These are phyloP conservation scores for Xylaria venustula DNA, from an alignment of 495 filamentous ascomycete species.

Conservation along the genomic window DNA sequence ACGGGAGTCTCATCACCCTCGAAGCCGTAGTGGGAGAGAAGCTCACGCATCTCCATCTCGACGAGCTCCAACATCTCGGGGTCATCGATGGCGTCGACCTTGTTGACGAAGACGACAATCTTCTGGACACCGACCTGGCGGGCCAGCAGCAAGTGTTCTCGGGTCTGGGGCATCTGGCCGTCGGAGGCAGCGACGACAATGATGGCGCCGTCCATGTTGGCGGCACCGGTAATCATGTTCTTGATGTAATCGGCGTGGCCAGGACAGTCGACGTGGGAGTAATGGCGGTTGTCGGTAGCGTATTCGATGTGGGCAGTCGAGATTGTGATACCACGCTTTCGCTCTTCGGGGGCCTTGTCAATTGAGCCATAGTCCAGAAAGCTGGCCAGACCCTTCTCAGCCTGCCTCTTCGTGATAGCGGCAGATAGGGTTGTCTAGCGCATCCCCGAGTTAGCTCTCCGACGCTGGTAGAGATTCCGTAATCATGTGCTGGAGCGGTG, in stretches of 20 bases:
- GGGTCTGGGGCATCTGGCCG: slow-evolving; percentile 99
- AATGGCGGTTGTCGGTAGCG: slow-evolving; percentile 85
- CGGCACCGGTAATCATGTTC: slow-evolving; percentile 99
- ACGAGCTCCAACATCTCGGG: slow-evolving; percentile 99
- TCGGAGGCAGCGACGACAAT: slow-evolving; percentile 98
- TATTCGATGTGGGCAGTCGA: slow-evolving; percentile 98
- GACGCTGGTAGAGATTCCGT: not conserved
- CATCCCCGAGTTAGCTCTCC: slow-evolving; percentile 11
- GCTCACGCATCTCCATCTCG: slow-evolving; percentile 99
- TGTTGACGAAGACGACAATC: slow-evolving; percentile 99
- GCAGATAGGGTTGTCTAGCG: slow-evolving; percentile 91
- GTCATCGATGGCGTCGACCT: slow-evolving; percentile 94
- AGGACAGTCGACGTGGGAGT: slow-evolving; percentile 99
- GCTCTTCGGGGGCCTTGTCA: slow-evolving; percentile 98
- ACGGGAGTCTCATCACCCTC: slow-evolving; percentile 98
- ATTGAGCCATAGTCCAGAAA: slow-evolving; percentile 97
- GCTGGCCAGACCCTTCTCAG: slow-evolving; percentile 85
- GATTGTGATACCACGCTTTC: slow-evolving; percentile 99
- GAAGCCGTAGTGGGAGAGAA: slow-evolving; percentile 88
- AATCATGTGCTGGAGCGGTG: not conserved
- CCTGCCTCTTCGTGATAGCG: slow-evolving; percentile 95
- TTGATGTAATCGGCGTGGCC: slow-evolving; percentile 99
- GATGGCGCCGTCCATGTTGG: slow-evolving; percentile 96
- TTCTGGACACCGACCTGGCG: slow-evolving; percentile 97
- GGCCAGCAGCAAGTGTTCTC: slow-evolving; percentile 96